Evolutionary conservation across 2,329 filamentous ascomycete species (phyloP), one percentile per base, ranked within the genome.

Genomic region (Claviceps africana): DNA sequence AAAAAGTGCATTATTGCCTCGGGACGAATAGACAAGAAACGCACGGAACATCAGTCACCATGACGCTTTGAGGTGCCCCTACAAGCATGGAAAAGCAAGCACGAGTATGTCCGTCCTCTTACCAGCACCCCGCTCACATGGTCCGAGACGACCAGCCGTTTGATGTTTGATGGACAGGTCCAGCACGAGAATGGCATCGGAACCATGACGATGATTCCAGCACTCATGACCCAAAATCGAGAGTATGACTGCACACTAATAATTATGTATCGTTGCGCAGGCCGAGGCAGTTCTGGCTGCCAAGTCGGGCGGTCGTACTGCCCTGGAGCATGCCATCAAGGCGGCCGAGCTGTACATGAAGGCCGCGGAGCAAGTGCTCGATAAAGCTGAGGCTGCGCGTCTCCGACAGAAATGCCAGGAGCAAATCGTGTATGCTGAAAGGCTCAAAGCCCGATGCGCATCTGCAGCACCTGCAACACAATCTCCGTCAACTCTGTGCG

Each of bases 271-370:
- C 39, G 33, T 22, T 44, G 30, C 6, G 19, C 37, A 72, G 70
- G 64, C 62, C 56, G 66, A 67, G 55, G 70, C 72, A 61, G 61
- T 62, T 60, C 60, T 70, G 46, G 57, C 67, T 48, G 58, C 59
- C 55, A 63, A 58, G 54, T 65, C 65, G 48, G 64, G 54, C 46
- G 68, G 67, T 55, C 60, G 64, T 53, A 81, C 82, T 59, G 88
- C 88, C 44, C 74, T 96, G 52, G 72, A 82, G 50, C 78, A 86
- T 64, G 83, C 88, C 48, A 88, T 95, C 62, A 72, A 76, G 57
- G 86, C 86, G 4, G 85, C 83, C 22, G 88, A 96, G 64, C 72
- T 85, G 49, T 90, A 93, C 59, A 87, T 96, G 81, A 79, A 80
- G 61, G 87, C 87, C 2, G 72, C 87, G 51, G 74, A 73, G 54